Conservation (phyloP, 805 yeast genomes). For the Yamadazyma olivae region DNA sequence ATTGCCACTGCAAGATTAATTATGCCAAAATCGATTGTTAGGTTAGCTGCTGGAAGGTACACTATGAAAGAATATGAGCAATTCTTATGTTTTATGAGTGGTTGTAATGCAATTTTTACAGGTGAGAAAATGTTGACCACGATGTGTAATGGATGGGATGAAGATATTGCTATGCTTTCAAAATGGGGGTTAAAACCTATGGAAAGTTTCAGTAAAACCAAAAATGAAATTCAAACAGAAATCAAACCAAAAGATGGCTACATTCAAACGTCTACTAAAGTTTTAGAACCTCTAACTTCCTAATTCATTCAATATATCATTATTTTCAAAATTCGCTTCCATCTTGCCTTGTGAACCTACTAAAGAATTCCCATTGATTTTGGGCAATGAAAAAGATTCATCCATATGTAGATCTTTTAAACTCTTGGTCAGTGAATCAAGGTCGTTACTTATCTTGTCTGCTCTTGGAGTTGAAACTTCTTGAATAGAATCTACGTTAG, state of each 20-base stretch:
- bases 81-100: conserved; percentile 70
- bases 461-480: conserved; percentile 2
- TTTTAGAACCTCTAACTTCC: no score
- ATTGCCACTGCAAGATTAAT: conserved; percentile 72
- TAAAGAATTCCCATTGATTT: conserved; percentile 22
- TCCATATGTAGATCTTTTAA: conserved; percentile 30
- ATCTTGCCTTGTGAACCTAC: conserved; percentile 3
- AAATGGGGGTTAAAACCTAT: conserved; percentile 69
- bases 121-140: conserved; percentile 82
- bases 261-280: no score
- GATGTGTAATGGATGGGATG: conserved; percentile 82
- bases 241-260: no score
- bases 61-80: conserved; percentile 79
- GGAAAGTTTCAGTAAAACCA: conserved; percentile 28
- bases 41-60: conserved; percentile 79
- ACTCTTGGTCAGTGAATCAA: no score
- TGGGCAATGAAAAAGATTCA: conserved; percentile 52
- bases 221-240: neutral
- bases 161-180: conserved; percentile 62
- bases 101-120: conserved; percentile 78
- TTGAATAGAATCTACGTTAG: conserved; percentile 2
- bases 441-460: neutral
- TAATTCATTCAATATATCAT: conserved; percentile 8
- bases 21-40: conserved; percentile 69
- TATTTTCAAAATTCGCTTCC: conserved; percentile 2